Base-by-base conservation (phyloP, 768 basidiomycete genomes). In the Termitomyces sp. region DNA sequence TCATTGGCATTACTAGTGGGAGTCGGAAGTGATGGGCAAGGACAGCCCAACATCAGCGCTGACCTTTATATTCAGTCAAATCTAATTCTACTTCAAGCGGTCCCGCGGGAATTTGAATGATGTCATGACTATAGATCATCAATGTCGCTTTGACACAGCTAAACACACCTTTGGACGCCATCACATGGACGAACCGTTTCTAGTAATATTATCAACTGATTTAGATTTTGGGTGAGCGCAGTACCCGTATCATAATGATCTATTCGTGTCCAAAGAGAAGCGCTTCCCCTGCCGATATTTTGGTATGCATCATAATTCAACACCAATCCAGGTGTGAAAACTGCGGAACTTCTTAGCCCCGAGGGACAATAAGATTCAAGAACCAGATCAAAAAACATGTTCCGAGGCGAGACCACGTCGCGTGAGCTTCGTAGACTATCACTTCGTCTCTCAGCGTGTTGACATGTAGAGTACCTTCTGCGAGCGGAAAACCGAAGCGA, bases 1-100 rank as follows among this genome's bases (percentile, higher is more conserved):
- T 41, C 68, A 68, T 69, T 43, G 16, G 20, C 26, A 63, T 54
- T 32, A 16, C 18, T 20, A 14, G 41, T 12, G 46, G 40, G 43
- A 36, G 3, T 16, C 20, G 36, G n/a, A 49, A 50, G 20, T 59
- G 51, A 54, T 38, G 52, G 41, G 49, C 32, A 26, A 9, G 26
- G 32, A 50, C 20, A 33, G 35, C 23, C 30, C 50, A 41, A 28
- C 26, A 14, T 35, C 3, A 20, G 47, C 5, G 40, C 5, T 13
- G 50, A 41, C 28, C 32, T 50, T 59, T 59, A 62, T 63, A 63
- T 48, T 55, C 55, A 41, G 12, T 13, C 5, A 32, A 46, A 43
- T 38, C n/a, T 38, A 7, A 26, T 30, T 5, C 3, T 5, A 20
- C 5, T 23, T 47, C 7, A 12, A 23, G 33, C 4, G 16, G 52